phyloP scores from a whole-genome alignment of 2,329 filamentous ascomycete genomes.

The Orbilia oligospora region DNA sequence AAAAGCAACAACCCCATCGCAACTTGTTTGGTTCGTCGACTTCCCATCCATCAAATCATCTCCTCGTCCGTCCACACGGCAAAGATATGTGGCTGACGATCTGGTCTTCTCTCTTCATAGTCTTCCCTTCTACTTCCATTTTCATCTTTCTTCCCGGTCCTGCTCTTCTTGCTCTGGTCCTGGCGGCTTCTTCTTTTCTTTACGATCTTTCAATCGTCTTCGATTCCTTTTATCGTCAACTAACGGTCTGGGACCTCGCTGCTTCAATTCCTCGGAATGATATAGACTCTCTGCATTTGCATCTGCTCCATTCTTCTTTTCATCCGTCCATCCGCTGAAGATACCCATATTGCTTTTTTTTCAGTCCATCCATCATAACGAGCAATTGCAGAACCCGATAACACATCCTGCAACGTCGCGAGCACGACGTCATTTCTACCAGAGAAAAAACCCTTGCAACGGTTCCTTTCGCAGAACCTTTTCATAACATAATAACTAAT shows the following conservation, averaged over 20 bases:
- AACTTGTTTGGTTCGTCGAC: constrained; percentile 61
- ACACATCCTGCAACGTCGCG: neutral
- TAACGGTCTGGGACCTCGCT: constrained; percentile 59
- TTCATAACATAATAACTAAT: constrained; percentile 12
- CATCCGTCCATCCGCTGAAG: constrained; percentile 37
- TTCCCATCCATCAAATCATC: constrained; percentile 7
- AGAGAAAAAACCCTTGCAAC: neutral
- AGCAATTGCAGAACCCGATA: constrained; percentile 25
- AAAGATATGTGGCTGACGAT: constrained; percentile 60
- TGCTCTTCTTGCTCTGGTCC: constrained; percentile 26
- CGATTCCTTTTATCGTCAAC: constrained; percentile 52
- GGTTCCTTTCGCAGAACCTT: neutral
- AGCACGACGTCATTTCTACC: constrained; percentile 20
- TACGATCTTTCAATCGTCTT: constrained; percentile 48
- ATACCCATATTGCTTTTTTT: constrained; percentile 9
- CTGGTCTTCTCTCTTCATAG: constrained; percentile 52
- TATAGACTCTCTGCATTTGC: constrained; percentile 47
- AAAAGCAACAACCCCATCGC: constrained; percentile 50
- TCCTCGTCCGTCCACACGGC: constrained; percentile 56
- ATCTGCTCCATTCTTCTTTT: constrained; percentile 17
- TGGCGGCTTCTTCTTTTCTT: constrained; percentile 51
- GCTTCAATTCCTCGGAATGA: constrained; percentile 56
- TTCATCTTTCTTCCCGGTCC: neutral
- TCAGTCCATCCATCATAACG: constrained; percentile 3
- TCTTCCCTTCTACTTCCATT: constrained; percentile 46